These are phyloP conservation scores for Orbilia ellipsospora DNA, from an alignment of 2,329 filamentous ascomycete genomes.

Conservation along the genomic window DNA sequence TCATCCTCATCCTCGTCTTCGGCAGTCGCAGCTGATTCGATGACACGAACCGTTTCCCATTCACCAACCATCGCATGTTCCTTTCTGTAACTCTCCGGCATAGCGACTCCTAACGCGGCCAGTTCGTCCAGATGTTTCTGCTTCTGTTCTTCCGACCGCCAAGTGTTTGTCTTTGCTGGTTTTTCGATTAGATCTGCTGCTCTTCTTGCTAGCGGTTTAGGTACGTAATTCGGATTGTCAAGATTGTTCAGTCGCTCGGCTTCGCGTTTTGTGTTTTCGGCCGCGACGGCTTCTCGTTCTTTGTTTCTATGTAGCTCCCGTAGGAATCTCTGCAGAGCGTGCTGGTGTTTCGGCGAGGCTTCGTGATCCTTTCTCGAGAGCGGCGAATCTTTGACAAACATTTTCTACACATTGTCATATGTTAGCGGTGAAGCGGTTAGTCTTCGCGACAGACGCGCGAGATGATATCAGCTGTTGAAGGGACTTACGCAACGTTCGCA, in stretches of 20 bases:
- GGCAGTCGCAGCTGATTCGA: conserved; percentile 65
- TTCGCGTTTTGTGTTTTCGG: conserved; percentile 83
- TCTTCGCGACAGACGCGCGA: conserved; percentile 6
- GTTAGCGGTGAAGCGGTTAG: conserved; percentile 17
- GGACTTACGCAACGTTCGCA: conserved; percentile 83
- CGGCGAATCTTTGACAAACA: conserved; percentile 90
- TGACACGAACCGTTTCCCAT: conserved; percentile 78
- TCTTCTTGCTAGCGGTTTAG: conserved; percentile 61
- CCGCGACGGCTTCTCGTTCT: conserved; percentile 82
- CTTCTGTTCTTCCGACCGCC: conserved; percentile 67
- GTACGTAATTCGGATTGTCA: conserved; percentile 59
- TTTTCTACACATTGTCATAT: conserved; percentile 63
- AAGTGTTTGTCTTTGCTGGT: conserved; percentile 26
- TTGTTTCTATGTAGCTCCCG: conserved; percentile 87
- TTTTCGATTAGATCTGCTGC: conserved; percentile 67
- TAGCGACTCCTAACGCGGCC: conserved; percentile 83
- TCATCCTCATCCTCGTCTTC: conserved; percentile 64
- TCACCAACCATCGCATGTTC: conserved; percentile 90
- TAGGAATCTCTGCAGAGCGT: conserved; percentile 85
- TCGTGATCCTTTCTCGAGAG: conserved; percentile 92
- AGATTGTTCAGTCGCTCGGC: conserved; percentile 83
- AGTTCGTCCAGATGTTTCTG: conserved; percentile 87
- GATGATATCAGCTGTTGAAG: not conserved
- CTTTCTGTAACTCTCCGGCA: conserved; percentile 80
- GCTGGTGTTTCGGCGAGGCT: conserved; percentile 84